These are phyloP conservation scores for Populus ilicifolia DNA, from an alignment of 345 rosid genomes.

Conservation along the genomic window DNA sequence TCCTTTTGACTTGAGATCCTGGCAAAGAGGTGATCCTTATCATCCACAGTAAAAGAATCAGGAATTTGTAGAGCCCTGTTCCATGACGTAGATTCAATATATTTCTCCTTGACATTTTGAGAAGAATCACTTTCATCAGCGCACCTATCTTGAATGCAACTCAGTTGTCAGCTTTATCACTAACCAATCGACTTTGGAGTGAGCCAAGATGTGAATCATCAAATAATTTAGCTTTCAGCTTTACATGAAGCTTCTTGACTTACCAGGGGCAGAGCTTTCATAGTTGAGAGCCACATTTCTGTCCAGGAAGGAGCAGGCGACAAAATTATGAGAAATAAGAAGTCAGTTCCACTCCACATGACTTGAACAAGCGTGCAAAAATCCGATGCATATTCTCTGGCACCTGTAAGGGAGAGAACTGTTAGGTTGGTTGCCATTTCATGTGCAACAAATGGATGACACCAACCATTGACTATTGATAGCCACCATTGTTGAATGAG, in stretches of 20 bases:
- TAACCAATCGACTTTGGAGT: constrained; percentile 85
- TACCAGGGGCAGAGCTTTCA: constrained; percentile 78
- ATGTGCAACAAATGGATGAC: too few relatives aligned
- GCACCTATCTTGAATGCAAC: constrained; percentile 80
- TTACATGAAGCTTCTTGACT: constrained; percentile 95
- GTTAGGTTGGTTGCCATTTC: too few relatives aligned
- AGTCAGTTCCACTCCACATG: neutral
- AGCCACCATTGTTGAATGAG: too few relatives aligned
- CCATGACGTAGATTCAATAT: constrained; percentile 91
- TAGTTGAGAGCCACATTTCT: constrained; percentile 94
- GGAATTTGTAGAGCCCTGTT: constrained; percentile 82
- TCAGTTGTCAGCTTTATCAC: constrained; percentile 93
- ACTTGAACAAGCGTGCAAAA: neutral
- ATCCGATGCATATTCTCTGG: neutral
- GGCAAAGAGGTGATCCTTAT: constrained; percentile 45
- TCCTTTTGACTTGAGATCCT: constrained; percentile 71
- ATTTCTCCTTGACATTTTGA: constrained; percentile 83
- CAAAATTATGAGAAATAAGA: neutral
- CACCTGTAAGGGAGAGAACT: neutral
- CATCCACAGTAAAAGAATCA: constrained; percentile 62
- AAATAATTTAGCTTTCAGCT: constrained; percentile 73
- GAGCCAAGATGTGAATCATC: constrained; percentile 97
- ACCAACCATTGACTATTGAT: too few relatives aligned
- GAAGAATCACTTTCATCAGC: constrained; percentile 93
- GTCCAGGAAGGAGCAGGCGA: constrained; percentile 11